phyloP scores from a whole-genome alignment of 495 filamentous ascomycete genomes.

The Symbiotaphrina buchneri region DNA sequence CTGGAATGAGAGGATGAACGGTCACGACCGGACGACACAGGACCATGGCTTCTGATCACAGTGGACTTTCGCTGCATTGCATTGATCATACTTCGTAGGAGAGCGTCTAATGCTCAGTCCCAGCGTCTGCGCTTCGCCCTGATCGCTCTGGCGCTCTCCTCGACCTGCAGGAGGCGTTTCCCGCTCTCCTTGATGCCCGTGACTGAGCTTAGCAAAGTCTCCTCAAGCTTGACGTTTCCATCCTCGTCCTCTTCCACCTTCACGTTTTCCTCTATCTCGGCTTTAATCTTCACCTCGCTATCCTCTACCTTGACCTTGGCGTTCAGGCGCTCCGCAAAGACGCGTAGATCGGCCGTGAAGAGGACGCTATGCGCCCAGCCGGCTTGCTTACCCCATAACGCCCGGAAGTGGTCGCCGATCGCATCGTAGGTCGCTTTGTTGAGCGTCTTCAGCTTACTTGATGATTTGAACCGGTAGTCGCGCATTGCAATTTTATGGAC shows the following conservation, averaged over 20 bases:
- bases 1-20: too few species aligned
- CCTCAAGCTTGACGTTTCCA: too few species aligned
- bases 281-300: background rate
- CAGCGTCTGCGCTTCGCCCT: too few species aligned
- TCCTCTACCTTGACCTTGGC: slow-evolving; percentile 26
- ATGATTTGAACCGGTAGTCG: slow-evolving; percentile 84
- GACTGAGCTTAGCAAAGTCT: too few species aligned
- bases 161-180: too few species aligned
- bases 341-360: slow-evolving; percentile 80
- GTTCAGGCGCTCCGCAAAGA: slow-evolving; percentile 46
- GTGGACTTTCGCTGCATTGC: too few species aligned
- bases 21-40: too few species aligned
- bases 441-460: slow-evolving; percentile 62
- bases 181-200: too few species aligned
- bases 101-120: too few species aligned
- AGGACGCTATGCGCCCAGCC: slow-evolving; percentile 96
- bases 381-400: slow-evolving; percentile 80
- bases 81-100: too few species aligned
- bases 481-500: slow-evolving; percentile 96
- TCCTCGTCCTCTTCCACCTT: background rate
- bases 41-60: too few species aligned
- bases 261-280: background rate
- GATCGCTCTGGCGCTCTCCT: too few species aligned
- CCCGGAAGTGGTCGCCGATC: slow-evolving; percentile 72
- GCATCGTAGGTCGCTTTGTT: slow-evolving; percentile 77